Base-by-base conservation (phyloP, 2,329 filamentous ascomycete species). In the Penicillium sp. region DNA sequence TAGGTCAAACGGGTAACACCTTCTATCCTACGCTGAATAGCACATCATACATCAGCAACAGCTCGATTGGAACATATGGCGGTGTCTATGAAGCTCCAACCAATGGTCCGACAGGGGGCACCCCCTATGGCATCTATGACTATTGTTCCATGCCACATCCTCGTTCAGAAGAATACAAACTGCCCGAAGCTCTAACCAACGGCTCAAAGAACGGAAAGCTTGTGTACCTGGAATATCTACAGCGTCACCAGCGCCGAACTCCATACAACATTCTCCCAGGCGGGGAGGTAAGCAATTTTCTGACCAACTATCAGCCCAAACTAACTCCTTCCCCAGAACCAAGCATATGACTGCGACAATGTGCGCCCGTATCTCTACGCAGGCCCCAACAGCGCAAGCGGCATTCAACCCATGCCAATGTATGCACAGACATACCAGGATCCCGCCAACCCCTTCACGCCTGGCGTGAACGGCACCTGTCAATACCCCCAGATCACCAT, bases 141-240 rank as follows among this genome's bases (percentile, higher is more conserved):
- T 75, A 75, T 52, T 75, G 73, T 40, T 67, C 67, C 14, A 75
- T 75, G 73, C 73, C 73, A 11, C 73, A 75, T 63, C 73, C 73
- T 2, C 70, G 69, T 35, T 50, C 43, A 14, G 50, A 67, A 14
- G 67, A 71, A 26, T 75, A 75, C 44, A 25, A 62, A 5, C 55
- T 70, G 9, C 73, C 73, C 0, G 56, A 47, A 6, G 62, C 69
- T 6, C 57, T 75, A 8, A 56, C 55, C 6, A 66, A 69, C 10
- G 63, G 66, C 0, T 62, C 64, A 5, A 56, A 67, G 10, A 58
- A 66, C 3, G 72, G 65, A 3, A 64, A 67, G 16, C 54, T 75
- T n/a, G 67, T 74, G 2, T 74, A 74, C 37, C 60, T 75, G 1
- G 71, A 74, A 50, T 75, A 75, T 50, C 48, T 75, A 16, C 73